Conservation (phyloP, 139 green algal genomes). For the Helicosporidium sp. region DNA sequence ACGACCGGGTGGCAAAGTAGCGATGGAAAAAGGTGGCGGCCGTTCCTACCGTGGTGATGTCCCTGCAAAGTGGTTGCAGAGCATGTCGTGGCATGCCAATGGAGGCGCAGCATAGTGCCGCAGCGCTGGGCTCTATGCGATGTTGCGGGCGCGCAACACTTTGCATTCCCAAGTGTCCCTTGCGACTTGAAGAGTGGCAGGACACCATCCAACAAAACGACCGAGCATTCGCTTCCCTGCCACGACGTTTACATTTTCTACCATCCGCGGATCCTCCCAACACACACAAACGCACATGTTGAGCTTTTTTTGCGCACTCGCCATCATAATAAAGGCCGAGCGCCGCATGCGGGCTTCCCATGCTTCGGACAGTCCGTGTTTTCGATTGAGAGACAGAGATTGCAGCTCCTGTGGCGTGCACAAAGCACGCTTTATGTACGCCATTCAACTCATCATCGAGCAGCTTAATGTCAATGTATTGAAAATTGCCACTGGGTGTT, state of each 20-base stretch:
- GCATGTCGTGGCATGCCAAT: not conserved
- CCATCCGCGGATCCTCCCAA: not conserved
- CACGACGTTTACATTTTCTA: not conserved
- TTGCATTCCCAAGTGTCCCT: no score
- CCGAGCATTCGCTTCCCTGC: not conserved
- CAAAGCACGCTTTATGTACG: conserved; percentile 6
- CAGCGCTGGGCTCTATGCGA: no score
- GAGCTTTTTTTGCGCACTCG: conserved; percentile 3
- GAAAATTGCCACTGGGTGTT: no score
- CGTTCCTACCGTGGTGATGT: conserved; percentile 15
- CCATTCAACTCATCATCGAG: no score
- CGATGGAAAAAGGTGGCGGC: conserved; percentile 39
- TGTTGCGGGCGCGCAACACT: no score
- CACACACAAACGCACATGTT: conserved; percentile 13
- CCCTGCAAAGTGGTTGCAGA: conserved; percentile 18
- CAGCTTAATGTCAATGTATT: no score
- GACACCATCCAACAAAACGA: not conserved
- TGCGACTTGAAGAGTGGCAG: no score
- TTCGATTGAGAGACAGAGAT: not conserved
- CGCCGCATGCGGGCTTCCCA: conserved; percentile 6
- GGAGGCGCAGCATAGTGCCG: not conserved
- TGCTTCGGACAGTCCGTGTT: conserved; percentile 10
- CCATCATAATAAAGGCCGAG: conserved; percentile 10
- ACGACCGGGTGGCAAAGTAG: conserved; percentile 41
- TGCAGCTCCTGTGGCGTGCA: conserved; percentile 3